phyloP scores from a whole-genome alignment of 2,329 filamentous ascomycete species.

The Penicillium aurantiogriseum region DNA sequence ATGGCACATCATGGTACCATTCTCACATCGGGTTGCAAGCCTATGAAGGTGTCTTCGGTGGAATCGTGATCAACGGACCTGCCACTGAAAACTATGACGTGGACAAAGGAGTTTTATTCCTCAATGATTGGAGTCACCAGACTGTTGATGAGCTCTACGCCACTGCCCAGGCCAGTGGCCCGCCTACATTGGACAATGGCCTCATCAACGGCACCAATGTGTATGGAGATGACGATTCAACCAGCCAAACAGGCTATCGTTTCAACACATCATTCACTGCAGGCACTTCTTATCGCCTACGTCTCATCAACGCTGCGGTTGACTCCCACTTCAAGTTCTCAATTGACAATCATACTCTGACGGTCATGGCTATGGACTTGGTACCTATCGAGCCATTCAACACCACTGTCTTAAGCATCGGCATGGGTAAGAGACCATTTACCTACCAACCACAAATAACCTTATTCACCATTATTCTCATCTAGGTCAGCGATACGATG shows the following conservation, averaged over 20 bases:
- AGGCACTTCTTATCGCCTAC: neutral
- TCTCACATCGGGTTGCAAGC: neutral
- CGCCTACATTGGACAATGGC: neutral
- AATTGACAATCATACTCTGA: neutral
- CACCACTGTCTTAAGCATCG: neutral
- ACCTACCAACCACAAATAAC: neutral
- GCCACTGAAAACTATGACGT: neutral
- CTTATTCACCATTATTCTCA: neutral
- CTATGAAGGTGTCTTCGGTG: neutral
- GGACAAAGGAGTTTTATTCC: neutral
- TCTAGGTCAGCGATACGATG: neutral
- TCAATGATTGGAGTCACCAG: neutral
- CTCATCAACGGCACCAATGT: neutral
- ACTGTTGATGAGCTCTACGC: neutral
- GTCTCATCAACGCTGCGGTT: neutral
- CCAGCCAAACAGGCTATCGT: neutral
- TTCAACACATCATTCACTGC: neutral
- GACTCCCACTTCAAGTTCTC: neutral
- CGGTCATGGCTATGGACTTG: neutral
- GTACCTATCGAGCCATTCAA: neutral
- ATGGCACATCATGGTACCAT: neutral
- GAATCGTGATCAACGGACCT: neutral
- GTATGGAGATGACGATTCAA: neutral
- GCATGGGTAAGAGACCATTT: neutral
- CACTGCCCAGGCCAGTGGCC: neutral